Conservation (phyloP, 352 stramenopile species). For the Phytophthora palmivora region DNA sequence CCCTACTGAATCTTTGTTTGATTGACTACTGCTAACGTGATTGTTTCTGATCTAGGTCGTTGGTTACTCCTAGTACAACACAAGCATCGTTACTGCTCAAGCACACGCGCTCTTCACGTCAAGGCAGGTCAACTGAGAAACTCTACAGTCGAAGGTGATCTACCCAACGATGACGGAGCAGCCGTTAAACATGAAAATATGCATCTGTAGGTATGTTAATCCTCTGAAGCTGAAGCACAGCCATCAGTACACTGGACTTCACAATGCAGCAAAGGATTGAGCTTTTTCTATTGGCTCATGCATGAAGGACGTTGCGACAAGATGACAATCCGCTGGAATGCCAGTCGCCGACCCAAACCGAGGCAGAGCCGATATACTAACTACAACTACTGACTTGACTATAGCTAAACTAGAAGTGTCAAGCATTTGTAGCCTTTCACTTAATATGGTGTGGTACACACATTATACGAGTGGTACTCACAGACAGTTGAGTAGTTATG, state of each 20-base stretch:
- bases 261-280: slow-evolving; percentile 26
- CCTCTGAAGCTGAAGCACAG: slow-evolving; percentile 19
- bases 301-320: slow-evolving; percentile 41
- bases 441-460: no score
- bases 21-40: slow-evolving; percentile 13
- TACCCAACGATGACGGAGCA: not conserved
- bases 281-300: slow-evolving; percentile 40
- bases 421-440: no score
- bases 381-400: no score
- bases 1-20: no score
- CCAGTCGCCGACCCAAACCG: slow-evolving; percentile 42
- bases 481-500: no score
- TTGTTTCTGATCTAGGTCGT: slow-evolving; percentile 44
- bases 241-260: slow-evolving; percentile 13
- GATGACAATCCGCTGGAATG: slow-evolving; percentile 18
- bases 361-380: slow-evolving; percentile 37
- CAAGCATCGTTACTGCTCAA: slow-evolving; percentile 84
- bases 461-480: no score
- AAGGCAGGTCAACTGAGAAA: slow-evolving; percentile 70
- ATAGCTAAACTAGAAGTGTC: no score
- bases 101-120: slow-evolving; percentile 80
- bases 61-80: slow-evolving; percentile 67
- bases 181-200: not conserved
- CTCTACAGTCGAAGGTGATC: slow-evolving; percentile 77
- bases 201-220: slow-evolving; percentile 30